Evolutionary conservation across 306 rosid species (phyloP), one percentile per base, ranked within the genome.

Genomic region (Cyclanthera cordifolia): DNA sequence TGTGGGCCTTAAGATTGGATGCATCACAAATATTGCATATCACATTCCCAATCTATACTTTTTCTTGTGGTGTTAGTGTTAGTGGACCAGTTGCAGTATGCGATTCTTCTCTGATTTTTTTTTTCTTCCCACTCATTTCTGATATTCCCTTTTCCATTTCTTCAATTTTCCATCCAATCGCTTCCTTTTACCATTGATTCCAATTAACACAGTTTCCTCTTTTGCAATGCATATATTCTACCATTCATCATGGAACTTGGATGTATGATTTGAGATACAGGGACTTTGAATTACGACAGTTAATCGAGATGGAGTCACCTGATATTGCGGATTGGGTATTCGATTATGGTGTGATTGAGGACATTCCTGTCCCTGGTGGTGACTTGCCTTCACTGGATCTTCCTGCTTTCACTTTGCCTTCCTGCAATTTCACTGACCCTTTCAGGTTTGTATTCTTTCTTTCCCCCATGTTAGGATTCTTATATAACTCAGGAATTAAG

Each of bases 311-410:
- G 90, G 76, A 57, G 17, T 83, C 87, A 46, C 73, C 72, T 46
- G 85, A 49, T 67, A 74, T 79, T 71, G 64, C 82, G 70, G 76
- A 74, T 65, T 85, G 88, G 91, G 73, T 72, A 21, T 74, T 84
- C 55, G 95, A 90, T 76, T 87, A 81, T 66, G 83, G 76, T 53
- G 59, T 79, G 61, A 70, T 85, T 8, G 95, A 79, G 30, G 80
- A 78, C 83, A 78, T 84, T 83, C 73, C 78, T 20, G 78, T 73
- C 41, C 77, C 77, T 4, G 77, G 80, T 21, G 75, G 75, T 12
- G 75, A 72, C 43, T 68, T 72, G 15, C 67, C 75, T 14, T 43
- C 56, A 0, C 47, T 72, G 16, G 87, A 78, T 77, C 77, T 83
- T 6, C 76, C 88, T 27, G 60, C 43, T 70, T 87, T 82, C 76